Conservation (phyloP, 441 rosid species). For the Syzygium syzygioides region DNA sequence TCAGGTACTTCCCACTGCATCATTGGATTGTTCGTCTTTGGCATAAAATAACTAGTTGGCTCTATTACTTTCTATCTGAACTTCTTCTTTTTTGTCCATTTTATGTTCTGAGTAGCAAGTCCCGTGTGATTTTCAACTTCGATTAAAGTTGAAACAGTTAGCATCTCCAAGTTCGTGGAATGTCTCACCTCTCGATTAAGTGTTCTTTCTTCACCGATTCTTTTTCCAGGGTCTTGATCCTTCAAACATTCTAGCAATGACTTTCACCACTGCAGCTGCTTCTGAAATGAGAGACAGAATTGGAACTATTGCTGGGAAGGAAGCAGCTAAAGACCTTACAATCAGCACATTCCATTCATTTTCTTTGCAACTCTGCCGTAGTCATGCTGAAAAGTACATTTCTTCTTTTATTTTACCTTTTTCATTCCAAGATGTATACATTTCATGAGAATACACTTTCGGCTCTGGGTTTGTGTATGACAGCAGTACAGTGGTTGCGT, state of each 20-base stretch:
- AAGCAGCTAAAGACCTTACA: slow-evolving; percentile 67
- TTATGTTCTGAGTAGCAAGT: neutral
- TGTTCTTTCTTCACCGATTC: neutral
- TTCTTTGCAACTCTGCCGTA: slow-evolving; percentile 89
- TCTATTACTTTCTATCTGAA: slow-evolving; percentile 6
- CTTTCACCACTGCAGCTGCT: slow-evolving; percentile 97
- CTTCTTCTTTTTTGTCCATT: neutral
- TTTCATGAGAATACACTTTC: neutral
- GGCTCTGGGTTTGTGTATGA: slow-evolving; percentile 8
- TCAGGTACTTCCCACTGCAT: slow-evolving; percentile 40
- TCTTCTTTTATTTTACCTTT: neutral
- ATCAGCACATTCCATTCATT: slow-evolving; percentile 97
- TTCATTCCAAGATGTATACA: neutral
- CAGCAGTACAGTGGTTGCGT: neutral
- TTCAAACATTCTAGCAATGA: slow-evolving; percentile 92
- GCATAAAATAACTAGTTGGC: neutral
- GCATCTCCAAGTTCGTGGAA: neutral
- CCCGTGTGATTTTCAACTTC: neutral
- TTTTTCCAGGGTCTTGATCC: slow-evolving; percentile 62
- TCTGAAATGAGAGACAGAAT: slow-evolving; percentile 94
- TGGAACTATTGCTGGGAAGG: slow-evolving; percentile 73
- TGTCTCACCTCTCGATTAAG: neutral
- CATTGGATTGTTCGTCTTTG: neutral
- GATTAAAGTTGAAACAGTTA: neutral
- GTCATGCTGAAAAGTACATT: slow-evolving; percentile 86